phyloP scores from a whole-genome alignment of 345 rosid genomes.

The Eucalyptus marginata region DNA sequence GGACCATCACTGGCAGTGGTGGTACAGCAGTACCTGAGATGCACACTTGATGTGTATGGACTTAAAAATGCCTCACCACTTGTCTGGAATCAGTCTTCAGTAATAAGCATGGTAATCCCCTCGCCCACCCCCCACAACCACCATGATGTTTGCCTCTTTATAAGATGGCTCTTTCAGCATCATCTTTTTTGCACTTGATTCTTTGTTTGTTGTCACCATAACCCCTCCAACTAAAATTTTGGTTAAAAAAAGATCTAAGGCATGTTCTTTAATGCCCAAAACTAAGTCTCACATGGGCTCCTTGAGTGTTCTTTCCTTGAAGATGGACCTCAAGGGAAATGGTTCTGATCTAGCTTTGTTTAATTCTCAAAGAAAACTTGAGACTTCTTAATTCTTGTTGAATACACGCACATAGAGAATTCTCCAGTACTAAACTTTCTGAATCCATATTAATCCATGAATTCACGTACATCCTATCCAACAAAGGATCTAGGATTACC shows the following conservation, averaged over 20 bases:
- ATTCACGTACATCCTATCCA: background rate
- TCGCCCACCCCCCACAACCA: background rate
- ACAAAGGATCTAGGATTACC: background rate
- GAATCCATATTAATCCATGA: background rate
- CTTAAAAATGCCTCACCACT: background rate
- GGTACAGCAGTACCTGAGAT: background rate
- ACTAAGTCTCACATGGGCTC: background rate
- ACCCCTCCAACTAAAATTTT: background rate
- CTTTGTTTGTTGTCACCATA: background rate
- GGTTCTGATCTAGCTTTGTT: background rate
- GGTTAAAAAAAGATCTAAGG: background rate
- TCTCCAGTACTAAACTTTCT: background rate
- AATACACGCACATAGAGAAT: background rate
- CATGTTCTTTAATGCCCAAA: background rate
- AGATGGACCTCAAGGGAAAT: background rate
- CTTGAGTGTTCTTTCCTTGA: background rate
- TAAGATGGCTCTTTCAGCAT: background rate
- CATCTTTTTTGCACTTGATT: background rate
- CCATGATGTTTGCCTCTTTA: background rate
- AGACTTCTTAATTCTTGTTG: background rate
- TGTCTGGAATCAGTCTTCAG: background rate
- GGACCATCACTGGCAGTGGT: background rate
- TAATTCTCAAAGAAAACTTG: background rate
- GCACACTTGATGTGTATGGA: background rate
- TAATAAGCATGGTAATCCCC: background rate